A percentile compares a stretch with the other conserved stretches of the same genome.
Evolutionary conservation across 2,329 filamentous ascomycete species (phyloP).

Genomic region (Monosporascus sp.): DNA sequence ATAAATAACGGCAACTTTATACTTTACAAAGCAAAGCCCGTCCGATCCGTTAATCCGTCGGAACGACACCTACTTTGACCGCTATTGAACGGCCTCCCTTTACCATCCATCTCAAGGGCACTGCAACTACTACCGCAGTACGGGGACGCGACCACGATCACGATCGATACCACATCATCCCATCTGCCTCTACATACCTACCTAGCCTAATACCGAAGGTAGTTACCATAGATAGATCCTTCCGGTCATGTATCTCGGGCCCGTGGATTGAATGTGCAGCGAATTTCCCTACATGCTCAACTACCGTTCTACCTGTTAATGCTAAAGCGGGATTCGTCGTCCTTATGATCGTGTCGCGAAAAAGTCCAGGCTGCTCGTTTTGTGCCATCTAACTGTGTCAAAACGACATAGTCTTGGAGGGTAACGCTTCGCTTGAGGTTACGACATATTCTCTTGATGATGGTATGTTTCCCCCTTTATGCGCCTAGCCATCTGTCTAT

Average conservation of each 20-base stretch:
- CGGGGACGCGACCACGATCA: not conserved
- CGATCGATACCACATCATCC: not conserved
- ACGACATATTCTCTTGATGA: conserved; percentile 22
- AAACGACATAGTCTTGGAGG: conserved; percentile 19
- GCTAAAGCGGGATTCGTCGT: conserved; percentile 5
- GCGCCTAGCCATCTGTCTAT: conserved; percentile 7
- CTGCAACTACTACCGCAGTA: not conserved
- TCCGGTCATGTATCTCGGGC: not conserved
- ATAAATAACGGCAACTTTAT: no score
- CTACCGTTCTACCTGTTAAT: not conserved
- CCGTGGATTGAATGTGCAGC: not conserved
- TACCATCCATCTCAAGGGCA: not conserved
- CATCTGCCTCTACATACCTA: not conserved
- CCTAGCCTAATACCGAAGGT: not conserved
- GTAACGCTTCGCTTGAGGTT: conserved; percentile 22
- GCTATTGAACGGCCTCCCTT: not conserved
- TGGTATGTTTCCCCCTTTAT: conserved; percentile 18
- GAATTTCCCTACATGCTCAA: not conserved
- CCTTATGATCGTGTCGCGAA: conserved; percentile 23
- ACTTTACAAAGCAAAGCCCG: no score
- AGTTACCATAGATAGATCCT: not conserved
- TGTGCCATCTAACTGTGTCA: conserved; percentile 19
- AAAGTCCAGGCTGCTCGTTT: conserved; percentile 16
- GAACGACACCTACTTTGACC: not conserved
- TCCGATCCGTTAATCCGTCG: no score